Evolutionary conservation across 2,329 filamentous ascomycete genomes (phyloP), one percentile per base, ranked within the genome.

Genomic region (Aureobasidium sp.): DNA sequence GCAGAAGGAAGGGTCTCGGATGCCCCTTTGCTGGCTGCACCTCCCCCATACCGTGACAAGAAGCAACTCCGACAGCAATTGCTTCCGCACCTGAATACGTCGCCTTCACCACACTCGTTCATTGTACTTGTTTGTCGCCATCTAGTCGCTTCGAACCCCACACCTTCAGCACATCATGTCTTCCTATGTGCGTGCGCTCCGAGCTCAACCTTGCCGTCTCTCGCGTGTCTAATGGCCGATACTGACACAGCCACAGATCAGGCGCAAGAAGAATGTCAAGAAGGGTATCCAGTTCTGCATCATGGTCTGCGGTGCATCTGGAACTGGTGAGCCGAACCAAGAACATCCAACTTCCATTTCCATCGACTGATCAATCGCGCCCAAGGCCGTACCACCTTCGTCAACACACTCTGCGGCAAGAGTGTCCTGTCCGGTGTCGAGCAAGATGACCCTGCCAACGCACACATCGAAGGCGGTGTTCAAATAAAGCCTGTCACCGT

Each of bases 221-320:
- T 26, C 13, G 32, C 63, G 69, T 67, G 64, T 59, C 41, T 48
- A 34, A 60, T 41, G 36, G 39, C 39, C 63, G 62, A 63, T 24
- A 59, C 63, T 65, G 56, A 65, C 63, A 65, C 36, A n/a, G 47
- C 46, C 34, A 44, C 77, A 91, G 87, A 90, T 95, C 79, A 94
- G 94, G 81, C 89, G 91, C 80, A 99, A 99, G 93, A 99, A 99
- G 90, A 97, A 99, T 85, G 93, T 99, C 82, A 97, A 97, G 89
- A 97, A 97, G 86, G 94, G 94, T 76, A 97, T 99, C 75, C 94
- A 99, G 84, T 99, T 99, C 83, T 97, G 92, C 79, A 81, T 99
- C 85, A 99, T 99, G 94, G 94, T 99, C 74, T 97, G 94, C 77
- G 94, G 94, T 82, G 94, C 94, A 76, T 97, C 93, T 71, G 94